A percentile compares a stretch with the other conserved stretches of the same genome.
These are phyloP conservation scores for Penicillium roqueforti DNA, from an alignment of 495 filamentous ascomycete species.

Conservation along the genomic window DNA sequence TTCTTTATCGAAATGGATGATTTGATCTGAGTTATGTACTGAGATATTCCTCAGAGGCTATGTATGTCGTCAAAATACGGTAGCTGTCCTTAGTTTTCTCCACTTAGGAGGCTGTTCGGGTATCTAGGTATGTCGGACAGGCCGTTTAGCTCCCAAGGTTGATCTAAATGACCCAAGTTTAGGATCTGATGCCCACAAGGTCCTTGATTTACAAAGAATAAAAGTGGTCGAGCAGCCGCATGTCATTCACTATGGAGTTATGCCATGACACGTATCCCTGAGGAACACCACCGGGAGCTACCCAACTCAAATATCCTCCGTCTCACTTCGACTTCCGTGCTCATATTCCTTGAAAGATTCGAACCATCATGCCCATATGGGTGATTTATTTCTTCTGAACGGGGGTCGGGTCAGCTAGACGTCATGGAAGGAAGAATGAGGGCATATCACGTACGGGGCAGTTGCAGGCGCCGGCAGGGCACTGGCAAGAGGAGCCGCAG, in stretches of 20 bases:
- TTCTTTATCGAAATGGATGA: not conserved
- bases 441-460: conserved; percentile 36
- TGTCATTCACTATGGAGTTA: conserved; percentile 7
- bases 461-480: conserved; percentile 43
- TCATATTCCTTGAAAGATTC: not conserved
- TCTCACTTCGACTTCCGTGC: not conserved
- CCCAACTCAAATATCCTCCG: not conserved
- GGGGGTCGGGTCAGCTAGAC: conserved; percentile 12
- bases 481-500: conserved; percentile 46
- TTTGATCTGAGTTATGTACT: not conserved
- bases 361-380: not conserved
- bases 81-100: not conserved
- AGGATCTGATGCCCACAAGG: conserved; percentile 27
- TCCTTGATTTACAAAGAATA: conserved; percentile 23
- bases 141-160: conserved; percentile 11
- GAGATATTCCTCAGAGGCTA: not conserved
- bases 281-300: not conserved
- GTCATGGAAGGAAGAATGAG: not conserved
- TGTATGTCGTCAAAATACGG: not conserved
- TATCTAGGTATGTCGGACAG: conserved; percentile 1
- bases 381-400: conserved; percentile 29
- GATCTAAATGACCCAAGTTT: conserved; percentile 13
- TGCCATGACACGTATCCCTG: conserved; percentile 1
- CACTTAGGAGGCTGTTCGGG: not conserved
- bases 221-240: conserved; percentile 16